phyloP scores from a whole-genome alignment of 352 stramenopile species.

The Phytopythium ostracodes region DNA sequence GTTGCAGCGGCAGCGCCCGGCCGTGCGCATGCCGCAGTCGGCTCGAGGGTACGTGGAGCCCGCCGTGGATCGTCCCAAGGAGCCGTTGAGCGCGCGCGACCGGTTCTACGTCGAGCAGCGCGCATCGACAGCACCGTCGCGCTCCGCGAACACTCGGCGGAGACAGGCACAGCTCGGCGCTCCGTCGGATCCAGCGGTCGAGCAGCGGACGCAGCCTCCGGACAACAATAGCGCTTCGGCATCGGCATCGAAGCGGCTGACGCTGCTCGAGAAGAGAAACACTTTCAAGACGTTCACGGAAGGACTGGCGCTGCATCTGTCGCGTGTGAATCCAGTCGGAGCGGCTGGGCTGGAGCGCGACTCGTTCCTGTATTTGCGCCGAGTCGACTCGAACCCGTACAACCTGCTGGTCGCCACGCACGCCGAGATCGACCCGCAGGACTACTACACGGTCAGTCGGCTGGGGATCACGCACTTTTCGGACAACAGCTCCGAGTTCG shows the following conservation, averaged over 20 bases:
- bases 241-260: neutral
- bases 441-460: slow-evolving; percentile 91
- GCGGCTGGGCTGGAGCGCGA: slow-evolving; percentile 18
- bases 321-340: neutral
- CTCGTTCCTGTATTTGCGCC: slow-evolving; percentile 73
- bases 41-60: slow-evolving; percentile 9
- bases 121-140: slow-evolving; percentile 27
- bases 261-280: slow-evolving; percentile 34
- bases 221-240: neutral
- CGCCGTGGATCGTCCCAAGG: slow-evolving; percentile 12
- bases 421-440: slow-evolving; percentile 52
- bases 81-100: slow-evolving; percentile 57
- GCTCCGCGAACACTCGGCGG: neutral
- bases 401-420: slow-evolving; percentile 65
- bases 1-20: slow-evolving; percentile 9
- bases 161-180: neutral
- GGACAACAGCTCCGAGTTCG: slow-evolving; percentile 80
- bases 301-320: slow-evolving; percentile 42
- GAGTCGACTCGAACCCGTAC: slow-evolving; percentile 76
- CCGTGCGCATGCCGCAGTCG: slow-evolving; percentile 12
- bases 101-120: slow-evolving; percentile 57
- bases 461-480: slow-evolving; percentile 89
- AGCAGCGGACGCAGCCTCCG: neutral
- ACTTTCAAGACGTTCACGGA: slow-evolving; percentile 65
- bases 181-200: neutral